Percentiles rank a stretch among this genome's conserved stretches.
These are phyloP conservation scores for Zygoascus bituminiphila DNA, from an alignment of 805 yeast genomes.

Conservation along the genomic window DNA sequence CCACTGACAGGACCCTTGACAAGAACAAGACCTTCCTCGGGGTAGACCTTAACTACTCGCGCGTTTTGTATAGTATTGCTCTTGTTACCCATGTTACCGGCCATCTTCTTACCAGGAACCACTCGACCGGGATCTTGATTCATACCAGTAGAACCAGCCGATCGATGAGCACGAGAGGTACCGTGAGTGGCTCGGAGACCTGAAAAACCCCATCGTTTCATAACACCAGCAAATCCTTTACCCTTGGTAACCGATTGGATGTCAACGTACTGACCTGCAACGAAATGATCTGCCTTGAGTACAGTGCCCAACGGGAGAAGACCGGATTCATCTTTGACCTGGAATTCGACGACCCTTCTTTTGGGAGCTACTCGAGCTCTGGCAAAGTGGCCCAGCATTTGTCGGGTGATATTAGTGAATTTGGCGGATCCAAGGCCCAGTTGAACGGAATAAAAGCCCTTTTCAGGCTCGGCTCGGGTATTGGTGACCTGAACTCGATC, in stretches of 20 bases:
- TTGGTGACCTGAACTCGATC: slow-evolving; percentile 80
- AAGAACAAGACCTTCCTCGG: slow-evolving; percentile 69
- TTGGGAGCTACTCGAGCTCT: slow-evolving; percentile 82
- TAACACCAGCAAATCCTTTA: slow-evolving; percentile 96
- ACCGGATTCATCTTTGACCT: slow-evolving; percentile 58
- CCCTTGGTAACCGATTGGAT: slow-evolving; percentile 75
- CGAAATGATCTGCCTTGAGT: slow-evolving; percentile 75
- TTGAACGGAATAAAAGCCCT: slow-evolving; percentile 81
- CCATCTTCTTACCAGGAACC: slow-evolving; percentile 95
- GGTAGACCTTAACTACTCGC: slow-evolving; percentile 70
- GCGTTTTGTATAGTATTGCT: slow-evolving; percentile 67
- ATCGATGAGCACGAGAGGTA: slow-evolving; percentile 86
- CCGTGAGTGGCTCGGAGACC: slow-evolving; percentile 95
- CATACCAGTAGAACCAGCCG: slow-evolving; percentile 96
- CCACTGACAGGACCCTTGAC: slow-evolving; percentile 92
- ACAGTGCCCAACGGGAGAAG: slow-evolving; percentile 70
- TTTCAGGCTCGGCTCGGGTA: slow-evolving; percentile 57
- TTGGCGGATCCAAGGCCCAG: slow-evolving; percentile 73
- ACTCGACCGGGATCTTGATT: slow-evolving; percentile 95
- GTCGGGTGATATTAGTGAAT: slow-evolving; percentile 52
- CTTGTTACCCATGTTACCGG: slow-evolving; percentile 89
- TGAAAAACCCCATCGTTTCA: slow-evolving; percentile 85
- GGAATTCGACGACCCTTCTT: slow-evolving; percentile 63
- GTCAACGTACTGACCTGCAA: slow-evolving; percentile 77
- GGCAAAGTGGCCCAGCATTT: slow-evolving; percentile 66